Evolutionary conservation across 2,329 filamentous ascomycete species (phyloP).

Genomic region (Dothistroma septosporum): DNA sequence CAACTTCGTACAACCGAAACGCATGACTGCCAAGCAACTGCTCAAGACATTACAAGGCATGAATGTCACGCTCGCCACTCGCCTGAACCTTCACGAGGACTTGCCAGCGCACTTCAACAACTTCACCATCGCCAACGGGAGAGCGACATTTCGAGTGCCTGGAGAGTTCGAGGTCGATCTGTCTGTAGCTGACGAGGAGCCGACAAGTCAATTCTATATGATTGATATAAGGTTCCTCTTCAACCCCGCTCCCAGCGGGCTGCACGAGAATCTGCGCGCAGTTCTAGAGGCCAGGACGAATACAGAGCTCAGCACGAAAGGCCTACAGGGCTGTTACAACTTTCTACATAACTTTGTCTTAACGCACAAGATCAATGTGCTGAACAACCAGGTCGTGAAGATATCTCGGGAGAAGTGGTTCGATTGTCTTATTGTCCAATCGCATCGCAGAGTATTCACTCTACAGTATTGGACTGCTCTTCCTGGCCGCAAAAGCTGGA

Average conservation of each 20-base stretch:
- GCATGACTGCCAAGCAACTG: constrained; percentile 66
- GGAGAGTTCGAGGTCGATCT: constrained; percentile 91
- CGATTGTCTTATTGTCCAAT: constrained; percentile 70
- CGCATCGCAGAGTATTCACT: constrained; percentile 73
- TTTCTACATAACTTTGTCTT: constrained; percentile 83
- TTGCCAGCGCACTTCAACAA: constrained; percentile 73
- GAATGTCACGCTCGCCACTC: constrained; percentile 75
- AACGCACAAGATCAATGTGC: constrained; percentile 82
- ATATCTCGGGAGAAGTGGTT: constrained; percentile 71
- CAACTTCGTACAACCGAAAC: constrained; percentile 70
- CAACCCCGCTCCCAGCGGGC: constrained; percentile 59
- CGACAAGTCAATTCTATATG: constrained; percentile 83
- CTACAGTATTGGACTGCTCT: constrained; percentile 86
- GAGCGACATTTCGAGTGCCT: constrained; percentile 78
- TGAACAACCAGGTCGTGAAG: constrained; percentile 70
- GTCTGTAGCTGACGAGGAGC: constrained; percentile 81
- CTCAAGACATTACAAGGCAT: constrained; percentile 72
- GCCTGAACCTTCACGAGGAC: constrained; percentile 79
- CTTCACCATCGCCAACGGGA: constrained; percentile 77
- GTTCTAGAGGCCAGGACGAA: constrained; percentile 71
- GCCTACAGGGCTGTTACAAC: constrained; percentile 75
- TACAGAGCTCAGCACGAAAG: constrained; percentile 62
- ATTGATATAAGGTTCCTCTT: constrained; percentile 87
- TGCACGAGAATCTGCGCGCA: constrained; percentile 57
- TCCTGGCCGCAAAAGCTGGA: constrained; percentile 75